phyloP scores from a whole-genome alignment of 345 rosid species.

The Conringia planisiliqua region DNA sequence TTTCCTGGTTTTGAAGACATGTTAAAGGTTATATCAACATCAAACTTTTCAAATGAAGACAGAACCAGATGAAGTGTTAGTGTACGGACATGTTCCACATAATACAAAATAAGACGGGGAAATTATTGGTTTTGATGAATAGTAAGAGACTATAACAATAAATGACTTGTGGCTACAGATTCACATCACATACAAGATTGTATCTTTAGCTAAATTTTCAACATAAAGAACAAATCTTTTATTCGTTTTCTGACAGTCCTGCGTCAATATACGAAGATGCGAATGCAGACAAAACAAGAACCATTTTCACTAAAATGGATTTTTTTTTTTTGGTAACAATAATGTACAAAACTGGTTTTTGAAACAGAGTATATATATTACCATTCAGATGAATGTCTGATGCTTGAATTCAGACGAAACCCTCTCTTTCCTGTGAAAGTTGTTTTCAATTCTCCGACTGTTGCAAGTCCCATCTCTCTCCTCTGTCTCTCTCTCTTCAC shows the following conservation, averaged over 20 bases:
- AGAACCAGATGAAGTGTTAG: slow-evolving; percentile 21
- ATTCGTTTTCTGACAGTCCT: slow-evolving; percentile 12
- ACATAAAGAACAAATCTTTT: slow-evolving; percentile 1
- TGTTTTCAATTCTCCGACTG: slow-evolving; percentile 76
- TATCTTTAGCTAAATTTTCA: background rate
- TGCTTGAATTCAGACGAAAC: slow-evolving; percentile 82
- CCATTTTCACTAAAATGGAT: background rate
- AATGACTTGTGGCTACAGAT: slow-evolving; percentile 27
- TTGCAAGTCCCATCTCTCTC: slow-evolving; percentile 68
- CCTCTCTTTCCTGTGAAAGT: slow-evolving; percentile 83
- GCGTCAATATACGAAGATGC: background rate
- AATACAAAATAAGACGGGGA: slow-evolving; percentile 7
- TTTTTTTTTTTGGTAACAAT: background rate
- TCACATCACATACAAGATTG: slow-evolving; percentile 13
- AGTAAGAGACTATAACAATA: background rate
- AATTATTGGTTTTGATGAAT: slow-evolving; percentile 30
- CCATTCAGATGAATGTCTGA: slow-evolving; percentile 98
- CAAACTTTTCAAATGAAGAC: slow-evolving; percentile 27
- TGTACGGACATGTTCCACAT: slow-evolving; percentile 34
- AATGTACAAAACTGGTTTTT: background rate
- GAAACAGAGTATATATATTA: slow-evolving; percentile 32
- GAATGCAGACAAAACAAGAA: slow-evolving; percentile 19
- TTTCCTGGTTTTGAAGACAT: slow-evolving; percentile 14
- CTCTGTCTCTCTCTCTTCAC: slow-evolving; percentile 13
- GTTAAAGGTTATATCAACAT: slow-evolving; percentile 17